These are phyloP conservation scores for Saccharomyces hybrid DNA, from an alignment of 1,139 yeast genomes.

Conservation along the genomic window DNA sequence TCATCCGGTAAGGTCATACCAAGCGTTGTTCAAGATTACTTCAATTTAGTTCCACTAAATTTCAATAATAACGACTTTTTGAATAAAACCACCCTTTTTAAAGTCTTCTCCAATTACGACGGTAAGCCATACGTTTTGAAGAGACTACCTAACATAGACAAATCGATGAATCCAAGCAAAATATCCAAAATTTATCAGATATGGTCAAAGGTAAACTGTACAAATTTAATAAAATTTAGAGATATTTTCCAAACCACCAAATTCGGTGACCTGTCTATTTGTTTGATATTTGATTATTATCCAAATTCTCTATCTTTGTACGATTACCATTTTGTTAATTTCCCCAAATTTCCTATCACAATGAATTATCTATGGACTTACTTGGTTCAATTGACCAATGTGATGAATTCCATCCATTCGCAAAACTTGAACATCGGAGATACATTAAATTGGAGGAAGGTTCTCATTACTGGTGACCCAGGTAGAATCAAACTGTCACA, in stretches of 20 bases:
- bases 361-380: constrained; percentile 70
- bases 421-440: constrained; percentile 56
- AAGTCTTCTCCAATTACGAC: constrained; percentile 70
- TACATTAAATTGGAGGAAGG: constrained; percentile 53
- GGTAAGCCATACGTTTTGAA: constrained; percentile 74
- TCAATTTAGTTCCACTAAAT: constrained; percentile 81
- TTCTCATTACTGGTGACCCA: constrained; percentile 60
- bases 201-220: constrained; percentile 45
- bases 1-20: constrained; percentile 28
- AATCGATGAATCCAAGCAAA: constrained; percentile 44
- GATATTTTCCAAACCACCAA: constrained; percentile 87
- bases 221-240: constrained; percentile 57
- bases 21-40: constrained; percentile 65
- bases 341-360: constrained; percentile 40
- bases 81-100: constrained; percentile 45
- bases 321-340: constrained; percentile 44
- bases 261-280: constrained; percentile 68
- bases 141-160: constrained; percentile 56
- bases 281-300: constrained; percentile 58
- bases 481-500: constrained; percentile 65
- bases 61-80: constrained; percentile 36
- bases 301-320: constrained; percentile 55
- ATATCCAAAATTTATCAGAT: constrained; percentile 40
- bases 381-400: constrained; percentile 64
- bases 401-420: constrained; percentile 54